phyloP scores from a whole-genome alignment of 768 basidiomycete genomes.

The Suillus weaverae region DNA sequence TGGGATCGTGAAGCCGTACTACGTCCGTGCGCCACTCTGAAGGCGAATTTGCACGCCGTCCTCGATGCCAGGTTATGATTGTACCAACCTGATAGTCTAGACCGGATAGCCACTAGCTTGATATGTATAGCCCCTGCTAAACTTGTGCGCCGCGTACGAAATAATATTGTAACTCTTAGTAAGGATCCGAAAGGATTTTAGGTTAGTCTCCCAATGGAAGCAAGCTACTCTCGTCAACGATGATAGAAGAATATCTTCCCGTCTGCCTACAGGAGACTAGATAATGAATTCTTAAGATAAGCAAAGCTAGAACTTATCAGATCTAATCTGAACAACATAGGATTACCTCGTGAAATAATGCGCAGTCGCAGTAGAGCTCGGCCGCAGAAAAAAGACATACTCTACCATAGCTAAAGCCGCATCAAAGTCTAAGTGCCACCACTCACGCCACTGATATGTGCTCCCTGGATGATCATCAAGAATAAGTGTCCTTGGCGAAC shows the following conservation, averaged over 20 bases:
- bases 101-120: neutral
- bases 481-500: neutral
- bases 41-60: neutral
- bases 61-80: neutral
- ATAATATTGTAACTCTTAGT: neutral
- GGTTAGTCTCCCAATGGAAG: neutral
- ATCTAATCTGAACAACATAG: neutral
- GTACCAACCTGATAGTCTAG: neutral
- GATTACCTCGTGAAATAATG: neutral
- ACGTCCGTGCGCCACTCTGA: neutral
- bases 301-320: neutral
- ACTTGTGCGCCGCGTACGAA: too few species aligned
- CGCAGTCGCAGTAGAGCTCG: neutral
- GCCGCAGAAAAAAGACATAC: neutral
- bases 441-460: neutral
- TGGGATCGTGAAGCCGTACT: neutral
- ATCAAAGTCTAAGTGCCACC: neutral
- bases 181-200: too few species aligned
- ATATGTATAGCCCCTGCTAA: too few species aligned
- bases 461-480: neutral
- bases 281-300: neutral
- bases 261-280: neutral
- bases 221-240: neutral
- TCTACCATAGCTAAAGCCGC: neutral
- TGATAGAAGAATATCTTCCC: neutral